Evolutionary conservation across 805 yeast genomes (phyloP).

Genomic region (Priceomyces carsonii): DNA sequence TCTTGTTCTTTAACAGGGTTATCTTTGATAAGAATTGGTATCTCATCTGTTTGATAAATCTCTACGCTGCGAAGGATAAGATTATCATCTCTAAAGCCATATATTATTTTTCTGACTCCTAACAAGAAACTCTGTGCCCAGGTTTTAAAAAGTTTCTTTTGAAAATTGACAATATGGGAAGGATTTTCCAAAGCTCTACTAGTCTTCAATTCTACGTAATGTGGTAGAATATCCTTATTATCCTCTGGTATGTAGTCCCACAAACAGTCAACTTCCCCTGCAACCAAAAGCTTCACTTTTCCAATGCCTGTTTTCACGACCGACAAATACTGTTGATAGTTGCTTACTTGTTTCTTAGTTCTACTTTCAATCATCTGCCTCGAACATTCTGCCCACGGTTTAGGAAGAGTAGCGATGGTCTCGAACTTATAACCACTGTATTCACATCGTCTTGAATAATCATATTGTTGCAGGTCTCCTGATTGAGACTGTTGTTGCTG

Average conservation of each 20-base stretch:
- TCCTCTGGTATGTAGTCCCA: constrained; percentile 72
- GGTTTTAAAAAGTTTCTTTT: constrained; percentile 69
- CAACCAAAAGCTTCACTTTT: constrained; percentile 61
- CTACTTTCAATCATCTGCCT: constrained; percentile 71
- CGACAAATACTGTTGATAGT: constrained; percentile 74
- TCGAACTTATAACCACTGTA: constrained; percentile 88
- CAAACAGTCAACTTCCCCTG: constrained; percentile 92
- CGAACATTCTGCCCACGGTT: constrained; percentile 71
- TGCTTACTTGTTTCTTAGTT: constrained; percentile 57
- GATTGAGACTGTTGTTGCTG: constrained; percentile 20
- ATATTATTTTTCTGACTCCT: constrained; percentile 78
- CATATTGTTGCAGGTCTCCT: constrained; percentile 21
- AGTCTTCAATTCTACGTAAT: constrained; percentile 87
- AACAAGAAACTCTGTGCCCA: constrained; percentile 95
- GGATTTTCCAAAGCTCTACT: constrained; percentile 55
- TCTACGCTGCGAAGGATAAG: constrained; percentile 69
- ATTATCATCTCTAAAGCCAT: constrained; percentile 83
- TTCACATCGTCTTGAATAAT: constrained; percentile 41
- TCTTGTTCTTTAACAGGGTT: constrained; percentile 37
- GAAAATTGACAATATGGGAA: constrained; percentile 64
- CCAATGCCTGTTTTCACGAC: constrained; percentile 90
- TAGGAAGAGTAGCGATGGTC: constrained; percentile 66
- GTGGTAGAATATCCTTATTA: constrained; percentile 51
- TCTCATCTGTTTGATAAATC: constrained; percentile 71
- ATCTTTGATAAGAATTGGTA: constrained; percentile 67